Evolutionary conservation across 1,139 yeast species (phyloP).

Genomic region (Zygoascus meyerae): DNA sequence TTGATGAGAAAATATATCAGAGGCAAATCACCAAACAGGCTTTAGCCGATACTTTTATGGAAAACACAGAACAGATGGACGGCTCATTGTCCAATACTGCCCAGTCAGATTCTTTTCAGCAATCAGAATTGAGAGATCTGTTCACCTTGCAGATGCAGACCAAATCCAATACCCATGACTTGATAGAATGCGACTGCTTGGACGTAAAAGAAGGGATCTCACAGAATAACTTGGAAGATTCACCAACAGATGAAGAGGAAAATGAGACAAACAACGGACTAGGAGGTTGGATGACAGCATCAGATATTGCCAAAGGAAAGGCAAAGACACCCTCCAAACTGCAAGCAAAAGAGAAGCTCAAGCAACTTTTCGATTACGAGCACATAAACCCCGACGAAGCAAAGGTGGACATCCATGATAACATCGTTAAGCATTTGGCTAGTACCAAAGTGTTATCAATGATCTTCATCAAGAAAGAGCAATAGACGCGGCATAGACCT

Average conservation of each 20-base stretch:
- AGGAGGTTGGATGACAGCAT: conserved; percentile 48
- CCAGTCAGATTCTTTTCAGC: conserved; percentile 30
- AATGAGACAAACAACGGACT: conserved; percentile 21
- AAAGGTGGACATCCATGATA: conserved; percentile 10
- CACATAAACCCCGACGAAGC: conserved; percentile 48
- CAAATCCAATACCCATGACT: conserved; percentile 72
- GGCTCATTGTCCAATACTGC: conserved; percentile 2
- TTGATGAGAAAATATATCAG: conserved; percentile 92
- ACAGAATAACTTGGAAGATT: not conserved
- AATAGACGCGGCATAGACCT: not conserved
- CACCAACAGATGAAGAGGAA: conserved; percentile 13
- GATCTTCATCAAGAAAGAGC: conserved; percentile 10
- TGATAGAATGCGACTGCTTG: conserved; percentile 64
- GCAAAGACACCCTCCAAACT: conserved; percentile 23
- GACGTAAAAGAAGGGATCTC: not conserved
- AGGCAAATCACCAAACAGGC: conserved; percentile 85
- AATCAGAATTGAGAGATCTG: conserved; percentile 65
- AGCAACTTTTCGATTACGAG: conserved; percentile 50
- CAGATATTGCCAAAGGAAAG: conserved; percentile 27
- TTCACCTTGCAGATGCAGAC: conserved; percentile 55
- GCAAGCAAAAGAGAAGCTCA: conserved; percentile 37
- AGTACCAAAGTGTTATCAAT: conserved; percentile 12
- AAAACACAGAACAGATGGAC: conserved; percentile 28
- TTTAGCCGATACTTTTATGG: conserved; percentile 72
- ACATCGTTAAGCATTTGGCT: conserved; percentile 8